Evolutionary conservation across 805 yeast genomes (phyloP).

Genomic region (Barnettozyma siamensis): DNA sequence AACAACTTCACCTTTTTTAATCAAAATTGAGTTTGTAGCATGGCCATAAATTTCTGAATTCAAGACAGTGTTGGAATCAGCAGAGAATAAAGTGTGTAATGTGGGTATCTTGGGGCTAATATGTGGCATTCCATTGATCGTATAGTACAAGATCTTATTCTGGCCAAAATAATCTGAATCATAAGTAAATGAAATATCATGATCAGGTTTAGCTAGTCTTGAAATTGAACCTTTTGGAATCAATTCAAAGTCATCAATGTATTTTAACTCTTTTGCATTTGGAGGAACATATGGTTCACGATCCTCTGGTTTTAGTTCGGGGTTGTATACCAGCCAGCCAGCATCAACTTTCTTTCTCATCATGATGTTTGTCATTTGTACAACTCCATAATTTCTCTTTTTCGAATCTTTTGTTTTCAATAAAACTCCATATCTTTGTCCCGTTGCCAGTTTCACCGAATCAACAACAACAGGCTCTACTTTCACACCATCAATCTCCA

Average conservation of each 20-base stretch:
- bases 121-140: slow-evolving; percentile 60
- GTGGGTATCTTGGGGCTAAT: slow-evolving; percentile 70
- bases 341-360: slow-evolving; percentile 63
- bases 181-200: slow-evolving; percentile 47
- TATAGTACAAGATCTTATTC: slow-evolving; percentile 64
- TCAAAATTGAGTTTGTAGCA: slow-evolving; percentile 56
- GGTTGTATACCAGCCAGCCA: slow-evolving; percentile 49
- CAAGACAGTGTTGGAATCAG: slow-evolving; percentile 42
- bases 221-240: slow-evolving; percentile 32
- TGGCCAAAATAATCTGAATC: slow-evolving; percentile 52
- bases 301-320: slow-evolving; percentile 29
- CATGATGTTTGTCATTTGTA: slow-evolving; percentile 51
- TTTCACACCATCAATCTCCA: slow-evolving; percentile 55
- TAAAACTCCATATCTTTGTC: slow-evolving; percentile 69
- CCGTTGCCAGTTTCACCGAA: slow-evolving; percentile 56
- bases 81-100: slow-evolving; percentile 54
- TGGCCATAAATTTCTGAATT: slow-evolving; percentile 64
- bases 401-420: slow-evolving; percentile 43
- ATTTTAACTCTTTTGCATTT: slow-evolving; percentile 22
- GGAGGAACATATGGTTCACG: slow-evolving; percentile 33
- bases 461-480: slow-evolving; percentile 44
- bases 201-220: slow-evolving; percentile 49
- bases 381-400: slow-evolving; percentile 38
- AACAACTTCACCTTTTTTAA: slow-evolving; percentile 56
- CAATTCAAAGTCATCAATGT: slow-evolving; percentile 29